phyloP scores from a whole-genome alignment of 768 basidiomycete genomes.

The Bullera alba region DNA sequence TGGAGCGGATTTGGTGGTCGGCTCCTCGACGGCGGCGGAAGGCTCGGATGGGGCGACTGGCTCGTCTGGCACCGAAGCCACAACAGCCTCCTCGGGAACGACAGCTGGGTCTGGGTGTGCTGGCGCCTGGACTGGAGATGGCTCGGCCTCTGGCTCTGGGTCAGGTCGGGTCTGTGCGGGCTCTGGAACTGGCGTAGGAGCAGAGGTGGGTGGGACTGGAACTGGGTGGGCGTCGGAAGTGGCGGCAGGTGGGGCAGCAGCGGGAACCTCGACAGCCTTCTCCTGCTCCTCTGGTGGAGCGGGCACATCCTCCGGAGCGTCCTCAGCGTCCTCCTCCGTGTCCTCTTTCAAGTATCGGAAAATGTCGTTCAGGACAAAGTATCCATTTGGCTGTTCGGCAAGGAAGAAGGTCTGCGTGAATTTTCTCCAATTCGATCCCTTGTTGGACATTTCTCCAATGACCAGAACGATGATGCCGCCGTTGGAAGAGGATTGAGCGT shows the following conservation, averaged over 20 bases:
- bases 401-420: slow-evolving; percentile 99
- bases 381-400: slow-evolving; percentile 96
- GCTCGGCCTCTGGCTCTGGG: slow-evolving; percentile 4
- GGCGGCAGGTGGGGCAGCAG: slow-evolving; percentile 7
- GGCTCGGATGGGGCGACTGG: slow-evolving; percentile 30
- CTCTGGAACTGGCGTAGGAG: slow-evolving; percentile 6
- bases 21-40: slow-evolving; percentile 40
- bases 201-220: slow-evolving; percentile 8
- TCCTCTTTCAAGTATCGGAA: slow-evolving; percentile 99
- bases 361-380: slow-evolving; percentile 99
- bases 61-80: slow-evolving; percentile 33
- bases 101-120: slow-evolving; percentile 44
- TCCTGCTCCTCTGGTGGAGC: slow-evolving; percentile 3
- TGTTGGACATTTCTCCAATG: slow-evolving; percentile 97
- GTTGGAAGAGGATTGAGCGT: slow-evolving; percentile 88
- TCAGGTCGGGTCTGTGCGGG: neutral
- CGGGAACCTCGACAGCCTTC: slow-evolving; percentile 7
- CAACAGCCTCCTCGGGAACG: slow-evolving; percentile 29
- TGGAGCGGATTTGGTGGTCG: slow-evolving; percentile 19
- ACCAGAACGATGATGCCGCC: slow-evolving; percentile 98
- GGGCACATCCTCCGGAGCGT: slow-evolving; percentile 23
- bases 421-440: slow-evolving; percentile 85
- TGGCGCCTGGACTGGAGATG: slow-evolving; percentile 45
- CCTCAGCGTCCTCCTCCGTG: slow-evolving; percentile 63
- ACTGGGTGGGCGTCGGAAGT: slow-evolving; percentile 14